Conservation (phyloP, 2,329 filamentous ascomycete species). For the Helotiales sp. region DNA sequence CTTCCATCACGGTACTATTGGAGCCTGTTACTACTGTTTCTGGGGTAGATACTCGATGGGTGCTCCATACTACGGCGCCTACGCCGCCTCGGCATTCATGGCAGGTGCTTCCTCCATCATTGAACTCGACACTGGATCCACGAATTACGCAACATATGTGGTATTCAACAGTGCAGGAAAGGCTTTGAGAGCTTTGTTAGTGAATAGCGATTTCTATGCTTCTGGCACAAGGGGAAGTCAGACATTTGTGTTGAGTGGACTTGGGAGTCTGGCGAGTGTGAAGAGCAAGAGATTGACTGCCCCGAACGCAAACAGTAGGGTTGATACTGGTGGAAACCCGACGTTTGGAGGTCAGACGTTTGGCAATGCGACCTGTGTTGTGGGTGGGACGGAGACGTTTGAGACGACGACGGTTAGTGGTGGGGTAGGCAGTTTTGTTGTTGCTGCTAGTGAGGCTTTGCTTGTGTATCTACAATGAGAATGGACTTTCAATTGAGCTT, state of each 20-base stretch:
- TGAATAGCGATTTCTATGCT: slow-evolving; percentile 31
- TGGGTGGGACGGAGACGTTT: slow-evolving; percentile 41
- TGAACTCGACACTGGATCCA: slow-evolving; percentile 23
- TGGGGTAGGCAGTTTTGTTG: slow-evolving; percentile 41
- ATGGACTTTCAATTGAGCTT: too few relatives aligned
- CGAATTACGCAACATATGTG: slow-evolving; percentile 26
- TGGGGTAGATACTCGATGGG: slow-evolving; percentile 30
- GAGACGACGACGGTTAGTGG: slow-evolving; percentile 38
- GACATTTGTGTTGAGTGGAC: slow-evolving; percentile 25
- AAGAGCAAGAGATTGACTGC: slow-evolving; percentile 38
- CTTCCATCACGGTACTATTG: slow-evolving; percentile 34
- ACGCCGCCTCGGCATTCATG: slow-evolving; percentile 27
- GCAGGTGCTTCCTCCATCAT: slow-evolving; percentile 27
- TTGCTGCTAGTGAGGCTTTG: slow-evolving; percentile 49
- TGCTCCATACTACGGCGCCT: slow-evolving; percentile 33
- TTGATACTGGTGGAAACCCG: slow-evolving; percentile 44
- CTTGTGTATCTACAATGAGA: slow-evolving; percentile 43
- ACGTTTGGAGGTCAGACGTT: slow-evolving; percentile 49
- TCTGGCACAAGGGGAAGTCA: slow-evolving; percentile 23
- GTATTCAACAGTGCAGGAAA: slow-evolving; percentile 21
- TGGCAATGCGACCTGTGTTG: slow-evolving; percentile 44
- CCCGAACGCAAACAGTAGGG: slow-evolving; percentile 42
- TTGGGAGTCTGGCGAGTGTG: slow-evolving; percentile 9
- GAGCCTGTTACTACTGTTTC: slow-evolving; percentile 36
- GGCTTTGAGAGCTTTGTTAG: slow-evolving; percentile 24